phyloP scores from a whole-genome alignment of 768 basidiomycete genomes.

The Pholiota microspora region DNA sequence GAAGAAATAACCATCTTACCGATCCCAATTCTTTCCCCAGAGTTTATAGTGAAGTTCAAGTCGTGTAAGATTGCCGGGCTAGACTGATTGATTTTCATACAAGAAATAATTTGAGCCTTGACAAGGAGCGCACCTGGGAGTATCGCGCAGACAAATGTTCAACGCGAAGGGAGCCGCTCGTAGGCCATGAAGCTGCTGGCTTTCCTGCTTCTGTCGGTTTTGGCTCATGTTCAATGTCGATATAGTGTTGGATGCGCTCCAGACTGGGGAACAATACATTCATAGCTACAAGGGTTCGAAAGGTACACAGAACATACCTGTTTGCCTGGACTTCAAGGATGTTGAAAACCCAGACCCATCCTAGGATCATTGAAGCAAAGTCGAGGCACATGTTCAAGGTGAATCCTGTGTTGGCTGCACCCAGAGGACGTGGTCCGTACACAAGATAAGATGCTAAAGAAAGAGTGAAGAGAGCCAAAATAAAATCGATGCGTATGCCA shows the following conservation, averaged over 20 bases:
- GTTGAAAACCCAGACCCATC: constrained; percentile 41
- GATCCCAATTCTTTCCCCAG: constrained; percentile 58
- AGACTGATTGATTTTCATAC: constrained; percentile 14
- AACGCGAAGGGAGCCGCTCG: constrained; percentile 48
- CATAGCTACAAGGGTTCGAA: background rate
- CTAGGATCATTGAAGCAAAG: constrained; percentile 56
- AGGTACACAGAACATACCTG: constrained; percentile 13
- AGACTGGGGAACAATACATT: constrained; percentile 23
- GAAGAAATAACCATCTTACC: constrained; percentile 8
- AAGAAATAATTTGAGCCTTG: background rate
- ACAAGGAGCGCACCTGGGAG: constrained; percentile 24
- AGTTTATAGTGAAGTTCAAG: constrained; percentile 47
- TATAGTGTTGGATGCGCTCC: constrained; percentile 71
- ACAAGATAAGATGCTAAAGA: constrained; percentile 53
- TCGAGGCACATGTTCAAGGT: constrained; percentile 56
- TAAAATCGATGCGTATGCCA: constrained; percentile 50
- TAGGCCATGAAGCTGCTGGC: constrained; percentile 61
- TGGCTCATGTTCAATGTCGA: constrained; percentile 58
- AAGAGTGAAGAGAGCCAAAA: constrained; percentile 56
- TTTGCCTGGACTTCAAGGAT: constrained; percentile 38
- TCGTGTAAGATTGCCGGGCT: constrained; percentile 46
- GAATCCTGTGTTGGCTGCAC: constrained; percentile 46
- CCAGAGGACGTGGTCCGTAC: constrained; percentile 34
- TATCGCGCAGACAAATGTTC: constrained; percentile 54
- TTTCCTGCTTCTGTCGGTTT: constrained; percentile 30